phyloP scores from a whole-genome alignment of 1,139 yeast genomes.

The Yamadazyma mexicana region DNA sequence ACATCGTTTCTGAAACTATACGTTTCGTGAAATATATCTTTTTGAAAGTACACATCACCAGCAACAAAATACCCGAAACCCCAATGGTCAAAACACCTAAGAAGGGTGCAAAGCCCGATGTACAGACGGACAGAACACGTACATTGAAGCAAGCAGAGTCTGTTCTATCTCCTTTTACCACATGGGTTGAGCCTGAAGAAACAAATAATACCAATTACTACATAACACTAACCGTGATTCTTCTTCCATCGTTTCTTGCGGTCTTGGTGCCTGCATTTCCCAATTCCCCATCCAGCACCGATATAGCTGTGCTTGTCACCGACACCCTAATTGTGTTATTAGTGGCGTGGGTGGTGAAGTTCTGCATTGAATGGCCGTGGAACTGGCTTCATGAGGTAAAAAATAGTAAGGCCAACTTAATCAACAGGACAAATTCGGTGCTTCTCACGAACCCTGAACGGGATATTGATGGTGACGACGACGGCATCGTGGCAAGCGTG shows the following conservation, averaged over 20 bases:
- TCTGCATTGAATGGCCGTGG: conserved; percentile 39
- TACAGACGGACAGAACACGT: background rate
- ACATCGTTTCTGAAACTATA: background rate
- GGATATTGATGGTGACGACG: conserved; percentile 5
- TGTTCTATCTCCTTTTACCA: conserved; percentile 5
- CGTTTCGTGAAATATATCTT: background rate
- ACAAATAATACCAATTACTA: conserved; percentile 3
- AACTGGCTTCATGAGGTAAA: conserved; percentile 29
- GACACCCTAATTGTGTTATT: conserved; percentile 28
- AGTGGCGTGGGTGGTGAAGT: conserved; percentile 28
- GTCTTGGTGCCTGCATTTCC: conserved; percentile 15
- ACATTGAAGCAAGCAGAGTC: conserved; percentile 7
- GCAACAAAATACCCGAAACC: background rate
- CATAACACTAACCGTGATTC: conserved; percentile 10
- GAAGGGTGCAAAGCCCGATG: background rate
- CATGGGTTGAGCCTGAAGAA: conserved; percentile 1
- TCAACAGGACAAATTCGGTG: conserved; percentile 19
- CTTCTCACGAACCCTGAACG: conserved; percentile 7
- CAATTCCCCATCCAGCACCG: conserved; percentile 11
- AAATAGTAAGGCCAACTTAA: conserved; percentile 19
- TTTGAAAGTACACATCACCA: too few relatives aligned
- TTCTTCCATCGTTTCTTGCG: conserved; percentile 17
- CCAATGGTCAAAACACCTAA: background rate
- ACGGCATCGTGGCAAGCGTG: conserved; percentile 12
- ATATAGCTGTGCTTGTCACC: conserved; percentile 22